Base-by-base conservation (phyloP, 352 stramenopile genomes). In the Phytophthora constricta region DNA sequence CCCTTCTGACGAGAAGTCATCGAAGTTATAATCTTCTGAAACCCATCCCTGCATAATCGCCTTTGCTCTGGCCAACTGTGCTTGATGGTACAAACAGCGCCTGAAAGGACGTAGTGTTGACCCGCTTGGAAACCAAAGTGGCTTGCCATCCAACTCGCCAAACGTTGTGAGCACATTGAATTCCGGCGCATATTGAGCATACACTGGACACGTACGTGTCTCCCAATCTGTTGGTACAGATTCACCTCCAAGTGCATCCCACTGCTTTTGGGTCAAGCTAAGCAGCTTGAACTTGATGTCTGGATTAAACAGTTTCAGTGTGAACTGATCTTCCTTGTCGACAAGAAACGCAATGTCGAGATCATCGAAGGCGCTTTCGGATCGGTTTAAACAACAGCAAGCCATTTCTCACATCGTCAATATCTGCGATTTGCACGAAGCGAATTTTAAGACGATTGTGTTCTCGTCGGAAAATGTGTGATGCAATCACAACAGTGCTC, bases 321-420 rank as follows among this genome's bases (percentile, higher is more conserved):
- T 65, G 57, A 65, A 58, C 34, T 51, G 37, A 58, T 58, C 57
- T 34, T 52, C 4, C 19, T 65, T 46, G 58, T 59, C 58, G 20
- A 65, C 58, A 49, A 65, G 47, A 58, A 65, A 39, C 58, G 33
- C 17, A 37, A 65, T 57, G 26, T 53, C 14, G 27, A 48, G 58
- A 49, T 59, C 14, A 58, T 58, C 39, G 27, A 65, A 54, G 48
- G 58, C 58, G 58, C 48, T 53, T 65, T 58, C 16, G 39, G n/a
- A 65, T 65, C 37, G 47, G 48, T 58, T 58, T 65, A 14, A 65
- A 65, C 27, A 65, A 54, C 33, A 63, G 33, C 33, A 63, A 63
- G 16, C 56, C 56, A 50, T 65, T 65, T 43, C 37, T 65, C 46
- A 57, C 25, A 45, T 64, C 34, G 47, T 58, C 57, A 57, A 65